Conservation (phyloP, 2,329 filamentous ascomycete genomes). For the Verticillium nonalfalfae region DNA sequence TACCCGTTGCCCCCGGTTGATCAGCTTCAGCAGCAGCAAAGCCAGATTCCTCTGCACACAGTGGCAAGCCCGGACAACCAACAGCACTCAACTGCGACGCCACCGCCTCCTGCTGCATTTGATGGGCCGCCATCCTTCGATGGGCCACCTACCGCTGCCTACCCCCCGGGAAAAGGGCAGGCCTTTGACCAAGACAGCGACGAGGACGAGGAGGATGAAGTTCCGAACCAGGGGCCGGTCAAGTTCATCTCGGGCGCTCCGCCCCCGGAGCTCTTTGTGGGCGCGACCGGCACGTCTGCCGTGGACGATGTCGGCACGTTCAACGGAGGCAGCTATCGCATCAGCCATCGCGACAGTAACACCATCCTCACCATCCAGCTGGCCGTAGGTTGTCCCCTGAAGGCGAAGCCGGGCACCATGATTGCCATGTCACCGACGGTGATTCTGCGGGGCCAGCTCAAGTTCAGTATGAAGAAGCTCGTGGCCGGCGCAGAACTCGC, state of each 20-base stretch:
- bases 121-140: conserved; percentile 23
- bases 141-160: conserved; percentile 14
- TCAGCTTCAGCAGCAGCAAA: conserved; percentile 19
- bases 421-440: conserved; percentile 91
- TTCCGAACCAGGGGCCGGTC: conserved; percentile 20
- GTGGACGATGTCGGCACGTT: conserved; percentile 91
- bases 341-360: conserved; percentile 88
- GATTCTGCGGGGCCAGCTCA: conserved; percentile 73
- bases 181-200: conserved; percentile 5
- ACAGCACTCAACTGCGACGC: conserved; percentile 15
- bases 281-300: conserved; percentile 42
- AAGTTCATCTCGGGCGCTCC: conserved; percentile 32
- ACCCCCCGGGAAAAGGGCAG: conserved; percentile 19
- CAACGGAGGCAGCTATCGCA: conserved; percentile 90
- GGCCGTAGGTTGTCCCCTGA: conserved; percentile 79
- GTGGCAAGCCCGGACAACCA: conserved; percentile 9
- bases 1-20: conserved; percentile 24
- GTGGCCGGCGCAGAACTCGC: conserved; percentile 74
- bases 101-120: not conserved
- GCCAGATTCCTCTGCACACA: conserved; percentile 13
- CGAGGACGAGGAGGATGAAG: conserved; percentile 13
- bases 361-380: conserved; percentile 84
- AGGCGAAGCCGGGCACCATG: conserved; percentile 80
- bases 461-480: conserved; percentile 90
- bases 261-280: conserved; percentile 52